Conservation (phyloP, 306 rosid genomes). For the Crotalaria pallida region DNA sequence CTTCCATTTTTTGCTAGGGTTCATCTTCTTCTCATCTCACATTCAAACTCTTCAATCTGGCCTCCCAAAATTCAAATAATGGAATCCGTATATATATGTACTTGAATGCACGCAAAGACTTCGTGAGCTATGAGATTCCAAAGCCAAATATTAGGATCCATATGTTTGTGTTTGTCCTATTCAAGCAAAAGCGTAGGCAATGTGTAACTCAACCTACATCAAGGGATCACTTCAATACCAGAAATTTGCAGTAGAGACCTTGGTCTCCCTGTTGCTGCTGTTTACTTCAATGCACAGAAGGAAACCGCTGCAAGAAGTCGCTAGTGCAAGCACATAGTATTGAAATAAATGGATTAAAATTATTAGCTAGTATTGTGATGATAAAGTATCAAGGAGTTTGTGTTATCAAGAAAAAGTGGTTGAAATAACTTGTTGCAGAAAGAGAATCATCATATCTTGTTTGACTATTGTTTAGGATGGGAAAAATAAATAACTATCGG, state of each 20-base stretch:
- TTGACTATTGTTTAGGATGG: no score
- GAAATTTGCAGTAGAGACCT: constrained; percentile 63
- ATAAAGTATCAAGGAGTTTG: background rate
- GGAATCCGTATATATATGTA: background rate
- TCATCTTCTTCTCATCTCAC: no score
- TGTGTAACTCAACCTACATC: constrained; percentile 53
- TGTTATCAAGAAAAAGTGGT: background rate
- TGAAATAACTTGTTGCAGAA: constrained; percentile 20
- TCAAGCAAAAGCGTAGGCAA: constrained; percentile 66
- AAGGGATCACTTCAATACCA: constrained; percentile 76
- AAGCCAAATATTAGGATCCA: constrained; percentile 89
- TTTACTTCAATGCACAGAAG: constrained; percentile 86
- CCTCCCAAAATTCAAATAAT: no score
- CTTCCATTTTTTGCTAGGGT: no score
- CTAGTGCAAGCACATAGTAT: constrained; percentile 19
- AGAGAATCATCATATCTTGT: constrained; percentile 16
- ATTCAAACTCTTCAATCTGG: no score
- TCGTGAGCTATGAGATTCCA: constrained; percentile 83
- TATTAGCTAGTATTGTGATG: no score
- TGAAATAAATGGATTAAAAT: background rate
- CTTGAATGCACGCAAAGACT: constrained; percentile 63
- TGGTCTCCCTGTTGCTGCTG: constrained; percentile 88
- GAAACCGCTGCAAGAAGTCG: constrained; percentile 90
- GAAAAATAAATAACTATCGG: no score
- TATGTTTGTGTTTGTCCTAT: constrained; percentile 90